phyloP scores from a whole-genome alignment of 148 eudicot species.

The Dianthus caryophyllus region DNA sequence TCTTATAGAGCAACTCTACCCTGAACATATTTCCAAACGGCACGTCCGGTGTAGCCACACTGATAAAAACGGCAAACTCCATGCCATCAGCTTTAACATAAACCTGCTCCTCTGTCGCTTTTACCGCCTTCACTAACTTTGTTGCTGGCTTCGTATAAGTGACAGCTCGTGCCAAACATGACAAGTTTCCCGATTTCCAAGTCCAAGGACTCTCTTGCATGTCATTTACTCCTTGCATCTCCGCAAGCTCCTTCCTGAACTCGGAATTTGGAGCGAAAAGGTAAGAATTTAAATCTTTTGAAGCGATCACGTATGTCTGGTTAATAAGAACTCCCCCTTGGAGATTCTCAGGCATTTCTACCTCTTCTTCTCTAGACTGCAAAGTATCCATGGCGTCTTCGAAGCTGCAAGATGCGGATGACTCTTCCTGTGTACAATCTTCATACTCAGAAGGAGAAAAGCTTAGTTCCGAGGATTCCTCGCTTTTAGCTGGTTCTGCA shows the following conservation, averaged over 20 bases:
- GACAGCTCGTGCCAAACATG: slow-evolving; percentile 51
- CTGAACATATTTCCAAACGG: slow-evolving; percentile 72
- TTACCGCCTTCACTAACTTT: slow-evolving; percentile 65
- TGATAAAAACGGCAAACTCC: slow-evolving; percentile 53
- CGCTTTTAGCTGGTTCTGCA: slow-evolving; percentile 42
- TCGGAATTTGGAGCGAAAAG: slow-evolving; percentile 67
- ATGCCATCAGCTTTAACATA: slow-evolving; percentile 60
- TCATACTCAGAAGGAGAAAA: slow-evolving; percentile 53
- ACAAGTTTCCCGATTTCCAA: slow-evolving; percentile 44
- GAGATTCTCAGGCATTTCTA: slow-evolving; percentile 60
- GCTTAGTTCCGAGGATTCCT: slow-evolving; percentile 55
- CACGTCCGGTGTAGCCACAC: slow-evolving; percentile 77
- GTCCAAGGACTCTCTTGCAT: slow-evolving; percentile 69
- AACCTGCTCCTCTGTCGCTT: slow-evolving; percentile 76
- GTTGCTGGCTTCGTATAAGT: slow-evolving; percentile 64
- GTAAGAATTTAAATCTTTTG: slow-evolving; percentile 61
- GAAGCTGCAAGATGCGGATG: slow-evolving; percentile 36
- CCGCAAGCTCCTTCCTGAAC: slow-evolving; percentile 50
- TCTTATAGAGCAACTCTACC: slow-evolving; percentile 58
- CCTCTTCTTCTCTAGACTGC: slow-evolving; percentile 42
- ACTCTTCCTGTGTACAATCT: slow-evolving; percentile 41
- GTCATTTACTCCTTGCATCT: slow-evolving; percentile 59
- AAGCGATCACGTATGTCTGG: slow-evolving; percentile 40
- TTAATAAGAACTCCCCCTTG: slow-evolving; percentile 74
- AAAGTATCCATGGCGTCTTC: slow-evolving; percentile 57